A percentile compares a stretch with the other conserved stretches of the same genome.
Conservation (phyloP, 768 basidiomycete genomes). For the Lyophyllum shimeji region DNA sequence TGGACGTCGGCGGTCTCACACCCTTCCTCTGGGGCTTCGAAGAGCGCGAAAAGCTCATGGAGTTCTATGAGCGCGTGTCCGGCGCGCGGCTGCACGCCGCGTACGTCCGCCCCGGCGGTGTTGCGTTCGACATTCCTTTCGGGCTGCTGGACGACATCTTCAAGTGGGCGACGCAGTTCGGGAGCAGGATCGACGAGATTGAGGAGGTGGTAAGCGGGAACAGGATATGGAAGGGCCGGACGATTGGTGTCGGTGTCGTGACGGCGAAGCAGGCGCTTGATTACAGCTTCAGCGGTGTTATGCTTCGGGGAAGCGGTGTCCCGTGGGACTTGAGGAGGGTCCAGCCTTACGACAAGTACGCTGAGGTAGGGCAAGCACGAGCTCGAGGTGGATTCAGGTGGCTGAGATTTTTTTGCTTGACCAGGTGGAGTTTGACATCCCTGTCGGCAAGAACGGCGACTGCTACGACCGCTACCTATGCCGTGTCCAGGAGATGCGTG, state of each 20-base stretch:
- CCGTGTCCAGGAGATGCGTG: constrained; percentile 97
- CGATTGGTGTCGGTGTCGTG: constrained; percentile 85
- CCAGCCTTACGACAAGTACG: constrained; percentile 94
- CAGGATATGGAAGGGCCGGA: constrained; percentile 97
- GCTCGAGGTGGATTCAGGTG: background rate
- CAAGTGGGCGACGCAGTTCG: constrained; percentile 96
- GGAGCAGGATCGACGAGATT: constrained; percentile 89
- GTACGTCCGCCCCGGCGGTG: constrained; percentile 97
- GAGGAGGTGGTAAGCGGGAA: constrained; percentile 98
- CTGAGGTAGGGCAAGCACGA: constrained; percentile 53
- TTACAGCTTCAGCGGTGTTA: constrained; percentile 95
- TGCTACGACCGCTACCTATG: constrained; percentile 98
- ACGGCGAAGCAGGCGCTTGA: constrained; percentile 91
- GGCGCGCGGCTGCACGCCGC: constrained; percentile 96
- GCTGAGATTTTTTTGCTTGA: background rate
- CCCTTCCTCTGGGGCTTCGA: constrained; percentile 99
- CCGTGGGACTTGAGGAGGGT: constrained; percentile 95
- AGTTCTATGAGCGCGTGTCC: constrained; percentile 99
- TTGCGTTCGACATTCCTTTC: constrained; percentile 96
- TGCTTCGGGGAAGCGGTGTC: constrained; percentile 92
- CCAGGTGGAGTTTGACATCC: constrained; percentile 94
- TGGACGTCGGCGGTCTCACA: constrained; percentile 97
- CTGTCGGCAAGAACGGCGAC: constrained; percentile 95
- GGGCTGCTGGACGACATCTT: constrained; percentile 99
- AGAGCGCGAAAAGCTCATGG: constrained; percentile 99